Percentiles rank a stretch among this genome's conserved stretches.
Evolutionary conservation across 441 rosid genomes (phyloP).

Genomic region (Metrosideros polymorpha): DNA sequence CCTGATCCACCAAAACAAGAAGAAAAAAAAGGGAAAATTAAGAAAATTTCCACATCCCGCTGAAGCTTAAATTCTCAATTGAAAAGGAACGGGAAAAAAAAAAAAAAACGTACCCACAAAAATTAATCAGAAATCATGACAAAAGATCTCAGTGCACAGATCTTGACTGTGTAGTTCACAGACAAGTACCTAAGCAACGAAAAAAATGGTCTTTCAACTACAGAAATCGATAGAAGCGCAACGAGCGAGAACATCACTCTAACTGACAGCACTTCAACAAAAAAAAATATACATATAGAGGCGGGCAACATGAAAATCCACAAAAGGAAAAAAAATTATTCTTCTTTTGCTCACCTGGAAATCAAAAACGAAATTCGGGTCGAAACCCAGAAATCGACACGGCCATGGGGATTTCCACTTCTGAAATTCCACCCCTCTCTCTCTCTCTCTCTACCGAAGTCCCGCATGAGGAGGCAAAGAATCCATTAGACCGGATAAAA

Average conservation of each 20-base stretch:
- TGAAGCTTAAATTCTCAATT: neutral
- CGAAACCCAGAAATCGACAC: conserved; percentile 7
- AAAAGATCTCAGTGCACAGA: neutral
- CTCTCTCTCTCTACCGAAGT: neutral
- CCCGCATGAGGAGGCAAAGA: conserved; percentile 9
- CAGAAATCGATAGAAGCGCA: neutral
- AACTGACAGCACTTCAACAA: neutral
- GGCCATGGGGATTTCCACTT: neutral
- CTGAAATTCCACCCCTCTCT: neutral
- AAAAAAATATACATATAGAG: neutral
- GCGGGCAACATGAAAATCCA: neutral
- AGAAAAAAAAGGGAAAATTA: neutral
- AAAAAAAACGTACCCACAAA: neutral
- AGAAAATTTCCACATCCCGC: neutral
- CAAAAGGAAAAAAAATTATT: neutral
- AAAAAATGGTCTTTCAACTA: neutral
- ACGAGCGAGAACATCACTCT: neutral
- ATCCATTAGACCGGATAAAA: neutral
- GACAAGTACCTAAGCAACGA: neutral
- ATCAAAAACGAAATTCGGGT: conserved; percentile 1
- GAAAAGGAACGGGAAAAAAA: neutral
- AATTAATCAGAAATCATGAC: neutral
- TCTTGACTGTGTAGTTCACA: neutral
- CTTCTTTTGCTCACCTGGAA: conserved; percentile 12
- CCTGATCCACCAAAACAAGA: conserved; percentile 20